Percentiles rank a stretch among this genome's conserved stretches.
phyloP scores from a whole-genome alignment of 2,329 filamentous ascomycete genomes.

The Talaromyces sp. region DNA sequence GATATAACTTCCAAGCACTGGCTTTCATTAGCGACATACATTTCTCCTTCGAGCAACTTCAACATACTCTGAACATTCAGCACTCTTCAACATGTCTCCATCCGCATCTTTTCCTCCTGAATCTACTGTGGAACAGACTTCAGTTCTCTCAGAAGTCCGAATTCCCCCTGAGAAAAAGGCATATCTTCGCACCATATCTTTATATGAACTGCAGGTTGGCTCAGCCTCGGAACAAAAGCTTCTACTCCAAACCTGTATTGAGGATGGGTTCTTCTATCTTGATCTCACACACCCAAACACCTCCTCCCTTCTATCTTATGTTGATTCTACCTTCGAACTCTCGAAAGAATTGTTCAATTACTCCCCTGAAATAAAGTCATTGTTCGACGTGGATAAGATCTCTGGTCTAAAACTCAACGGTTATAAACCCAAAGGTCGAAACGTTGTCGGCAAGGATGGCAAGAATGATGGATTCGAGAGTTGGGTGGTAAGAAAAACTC shows the following conservation, averaged over 20 bases:
- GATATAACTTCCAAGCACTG: not conserved
- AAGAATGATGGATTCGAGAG: conserved; percentile 9
- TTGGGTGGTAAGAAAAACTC: conserved; percentile 4
- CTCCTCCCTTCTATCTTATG: not conserved
- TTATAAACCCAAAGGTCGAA: conserved; percentile 2
- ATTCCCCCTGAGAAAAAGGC: not conserved
- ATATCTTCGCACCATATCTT: not conserved
- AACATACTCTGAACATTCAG: conserved; percentile 1
- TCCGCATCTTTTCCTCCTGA: no score
- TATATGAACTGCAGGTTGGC: not conserved
- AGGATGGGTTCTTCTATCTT: not conserved
- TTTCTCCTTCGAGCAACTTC: not conserved
- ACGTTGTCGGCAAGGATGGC: not conserved
- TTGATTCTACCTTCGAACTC: conserved; percentile 7
- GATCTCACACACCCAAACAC: not conserved
- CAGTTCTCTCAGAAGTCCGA: not conserved
- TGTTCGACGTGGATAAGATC: conserved; percentile 9
- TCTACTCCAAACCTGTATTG: not conserved
- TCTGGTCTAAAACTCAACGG: conserved; percentile 1
- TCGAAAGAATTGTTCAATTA: conserved; percentile 5
- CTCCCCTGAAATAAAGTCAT: not conserved
- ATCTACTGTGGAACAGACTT: not conserved
- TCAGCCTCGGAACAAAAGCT: not conserved
- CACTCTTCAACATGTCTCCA: not conserved
- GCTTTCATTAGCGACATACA: no score